Base-by-base conservation (phyloP, 2,329 filamentous ascomycete genomes). In the Septoria linicola region DNA sequence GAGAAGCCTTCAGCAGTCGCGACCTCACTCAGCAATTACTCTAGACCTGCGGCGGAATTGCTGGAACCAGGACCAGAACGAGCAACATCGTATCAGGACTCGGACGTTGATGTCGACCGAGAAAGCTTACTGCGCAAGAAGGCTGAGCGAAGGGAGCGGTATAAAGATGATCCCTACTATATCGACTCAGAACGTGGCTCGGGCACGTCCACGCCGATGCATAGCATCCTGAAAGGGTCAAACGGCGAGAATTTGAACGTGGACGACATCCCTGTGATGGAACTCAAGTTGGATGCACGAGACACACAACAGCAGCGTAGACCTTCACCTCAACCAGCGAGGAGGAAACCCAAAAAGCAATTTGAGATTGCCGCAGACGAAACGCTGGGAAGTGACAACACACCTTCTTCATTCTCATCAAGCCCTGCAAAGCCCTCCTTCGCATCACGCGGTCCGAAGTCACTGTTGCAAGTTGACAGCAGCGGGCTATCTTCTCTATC, bases 131-230 rank as follows among this genome's bases (percentile, higher is more conserved):
- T 88, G 3, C 79, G 84, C 56, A 81, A 88, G 56, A 88, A 85
- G 61, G 82, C 85, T 3, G 89, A 96, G 65, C 81, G 91, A 8
- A 73, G 80, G 50, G 90, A 95, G 66, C 82, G 89, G 50, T 89
- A 96, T 68, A 87, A 81, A 60, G 92, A 97, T 65, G 93, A 99
- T 63, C 93, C 93, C 0, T 99, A 96, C 69, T 99, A 99, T 66
- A 97, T 99, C 64, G 74, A 72, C 35, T 71, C 73, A 0, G 64
- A 68, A 14, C 63, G 67, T 14, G 56, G 55, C 11, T 82, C 81
- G 3, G 81, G 82, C 27, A 80, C 80, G 4, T 85, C 86, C 0
- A 92, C 88, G 1, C 88, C 88, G 0, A 84, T 93, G 42, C 87
- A 92, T 64, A 87, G 82, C 58, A 89, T 93, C 52, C 83, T 78